Percentiles rank a stretch among this genome's conserved stretches.
phyloP scores from a whole-genome alignment of 2,329 filamentous ascomycete genomes.

The Aspergillus eucalypticola region DNA sequence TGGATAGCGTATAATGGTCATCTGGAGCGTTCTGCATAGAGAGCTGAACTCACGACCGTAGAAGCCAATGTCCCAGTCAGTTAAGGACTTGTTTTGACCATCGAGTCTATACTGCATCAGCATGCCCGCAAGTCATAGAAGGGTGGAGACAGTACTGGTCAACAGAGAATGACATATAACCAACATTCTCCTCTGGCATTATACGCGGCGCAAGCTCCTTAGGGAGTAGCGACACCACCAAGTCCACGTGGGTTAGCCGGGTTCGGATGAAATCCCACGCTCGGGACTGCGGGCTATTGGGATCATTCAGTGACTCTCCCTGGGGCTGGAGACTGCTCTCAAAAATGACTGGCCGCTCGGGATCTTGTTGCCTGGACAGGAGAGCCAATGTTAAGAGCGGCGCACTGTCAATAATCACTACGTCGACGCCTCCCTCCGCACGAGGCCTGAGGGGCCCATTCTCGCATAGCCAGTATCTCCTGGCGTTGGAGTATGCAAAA shows the following conservation, averaged over 20 bases:
- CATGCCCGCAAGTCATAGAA: constrained; percentile 7
- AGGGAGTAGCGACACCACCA: constrained; percentile 79
- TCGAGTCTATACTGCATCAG: constrained; percentile 56
- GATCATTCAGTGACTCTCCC: constrained; percentile 63
- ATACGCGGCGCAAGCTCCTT: constrained; percentile 68
- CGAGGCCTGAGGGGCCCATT: constrained; percentile 65
- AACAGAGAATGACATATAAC: constrained; percentile 72
- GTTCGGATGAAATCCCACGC: constrained; percentile 74
- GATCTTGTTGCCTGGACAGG: constrained; percentile 67
- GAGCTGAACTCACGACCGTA: constrained; percentile 16
- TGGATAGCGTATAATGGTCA: constrained; percentile 8
- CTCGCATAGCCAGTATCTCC: constrained; percentile 68
- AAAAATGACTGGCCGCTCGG: constrained; percentile 72
- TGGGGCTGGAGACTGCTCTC: constrained; percentile 78
- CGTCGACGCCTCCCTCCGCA: constrained; percentile 68
- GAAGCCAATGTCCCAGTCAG: constrained; percentile 50
- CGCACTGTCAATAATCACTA: constrained; percentile 75
- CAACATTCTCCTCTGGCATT: constrained; percentile 64
- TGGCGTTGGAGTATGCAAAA: constrained; percentile 71
- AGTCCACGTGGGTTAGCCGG: constrained; percentile 67
- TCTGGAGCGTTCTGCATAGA: neutral
- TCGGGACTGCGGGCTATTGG: constrained; percentile 65
- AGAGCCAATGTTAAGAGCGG: constrained; percentile 76
- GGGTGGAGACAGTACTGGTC: constrained; percentile 57
- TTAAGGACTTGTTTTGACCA: constrained; percentile 72